These are phyloP conservation scores for Geranium rotundifolium DNA, from an alignment of 345 rosid genomes.

Conservation along the genomic window DNA sequence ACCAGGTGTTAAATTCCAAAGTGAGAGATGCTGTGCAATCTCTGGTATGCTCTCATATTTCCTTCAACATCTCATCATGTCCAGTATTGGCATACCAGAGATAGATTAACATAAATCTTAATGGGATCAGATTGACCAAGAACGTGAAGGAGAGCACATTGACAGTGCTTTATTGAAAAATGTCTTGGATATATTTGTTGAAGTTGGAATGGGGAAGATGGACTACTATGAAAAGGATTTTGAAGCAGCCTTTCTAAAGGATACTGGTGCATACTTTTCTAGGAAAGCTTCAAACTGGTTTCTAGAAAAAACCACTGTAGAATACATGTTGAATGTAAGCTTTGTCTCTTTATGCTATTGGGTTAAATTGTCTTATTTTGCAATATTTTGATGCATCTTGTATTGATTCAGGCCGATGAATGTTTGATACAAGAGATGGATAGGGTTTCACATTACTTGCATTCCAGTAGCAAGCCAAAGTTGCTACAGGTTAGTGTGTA, in stretches of 20 bases:
- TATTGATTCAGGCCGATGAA: constrained; percentile 65
- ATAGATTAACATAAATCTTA: background rate
- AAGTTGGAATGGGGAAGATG: constrained; percentile 76
- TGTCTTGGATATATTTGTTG: constrained; percentile 63
- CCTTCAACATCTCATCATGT: background rate
- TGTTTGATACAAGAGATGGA: constrained; percentile 87
- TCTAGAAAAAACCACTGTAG: constrained; percentile 60
- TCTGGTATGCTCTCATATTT: constrained; percentile 35
- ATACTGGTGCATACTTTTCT: constrained; percentile 63
- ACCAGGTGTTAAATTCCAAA: constrained; percentile 37
- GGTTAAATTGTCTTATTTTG: constrained; percentile 1
- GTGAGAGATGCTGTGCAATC: constrained; percentile 55
- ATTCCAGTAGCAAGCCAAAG: constrained; percentile 76
- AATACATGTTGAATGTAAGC: constrained; percentile 70
- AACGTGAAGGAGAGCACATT: constrained; percentile 83
- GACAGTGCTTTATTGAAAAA: constrained; percentile 73
- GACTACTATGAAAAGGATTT: constrained; percentile 63
- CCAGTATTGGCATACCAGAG: background rate
- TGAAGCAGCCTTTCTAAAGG: constrained; percentile 59
- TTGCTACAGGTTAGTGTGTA: constrained; percentile 66
- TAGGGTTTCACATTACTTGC: constrained; percentile 80
- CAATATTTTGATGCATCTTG: constrained; percentile 1
- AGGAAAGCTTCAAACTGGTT: constrained; percentile 87
- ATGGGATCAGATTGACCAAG: constrained; percentile 54
- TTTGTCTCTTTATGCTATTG: background rate